phyloP scores from a whole-genome alignment of 495 filamentous ascomycete genomes.

The Acidiella bohemica region DNA sequence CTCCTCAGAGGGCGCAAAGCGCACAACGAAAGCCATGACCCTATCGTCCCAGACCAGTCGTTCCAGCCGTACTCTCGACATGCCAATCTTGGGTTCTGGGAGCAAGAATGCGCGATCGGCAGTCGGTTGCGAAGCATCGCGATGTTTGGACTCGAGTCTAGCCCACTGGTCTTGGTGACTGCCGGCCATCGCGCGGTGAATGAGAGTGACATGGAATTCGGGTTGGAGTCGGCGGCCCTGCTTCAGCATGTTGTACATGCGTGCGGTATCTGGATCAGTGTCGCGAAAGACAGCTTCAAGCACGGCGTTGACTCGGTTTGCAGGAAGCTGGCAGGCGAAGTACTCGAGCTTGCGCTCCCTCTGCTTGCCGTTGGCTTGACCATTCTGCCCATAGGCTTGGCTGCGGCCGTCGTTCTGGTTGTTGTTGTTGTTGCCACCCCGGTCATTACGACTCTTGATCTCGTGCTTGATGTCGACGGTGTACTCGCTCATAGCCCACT shows the following conservation, averaged over 20 bases:
- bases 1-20: conserved; percentile 33
- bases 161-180: conserved; percentile 57
- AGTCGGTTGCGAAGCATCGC: neutral
- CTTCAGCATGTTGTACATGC: conserved; percentile 64
- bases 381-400: neutral
- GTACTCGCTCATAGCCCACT: conserved; percentile 62
- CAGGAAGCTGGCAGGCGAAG: conserved; percentile 55
- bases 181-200: conserved; percentile 55
- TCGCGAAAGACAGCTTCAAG: conserved; percentile 56
- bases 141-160: conserved; percentile 36
- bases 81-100: conserved; percentile 34
- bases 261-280: conserved; percentile 35
- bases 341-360: conserved; percentile 59
- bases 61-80: conserved; percentile 45
- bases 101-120: conserved; percentile 1
- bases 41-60: conserved; percentile 65
- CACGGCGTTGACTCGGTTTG: conserved; percentile 41
- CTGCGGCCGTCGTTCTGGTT: too few relatives aligned
- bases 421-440: neutral
- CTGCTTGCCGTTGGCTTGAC: conserved; percentile 11
- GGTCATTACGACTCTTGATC: conserved; percentile 37
- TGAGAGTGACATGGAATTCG: conserved; percentile 86
- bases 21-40: conserved; percentile 77
- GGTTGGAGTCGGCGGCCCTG: conserved; percentile 60
- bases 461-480: conserved; percentile 60